These are phyloP conservation scores for Fusarium luffae DNA, from an alignment of 2,329 filamentous ascomycete genomes.

Conservation along the genomic window DNA sequence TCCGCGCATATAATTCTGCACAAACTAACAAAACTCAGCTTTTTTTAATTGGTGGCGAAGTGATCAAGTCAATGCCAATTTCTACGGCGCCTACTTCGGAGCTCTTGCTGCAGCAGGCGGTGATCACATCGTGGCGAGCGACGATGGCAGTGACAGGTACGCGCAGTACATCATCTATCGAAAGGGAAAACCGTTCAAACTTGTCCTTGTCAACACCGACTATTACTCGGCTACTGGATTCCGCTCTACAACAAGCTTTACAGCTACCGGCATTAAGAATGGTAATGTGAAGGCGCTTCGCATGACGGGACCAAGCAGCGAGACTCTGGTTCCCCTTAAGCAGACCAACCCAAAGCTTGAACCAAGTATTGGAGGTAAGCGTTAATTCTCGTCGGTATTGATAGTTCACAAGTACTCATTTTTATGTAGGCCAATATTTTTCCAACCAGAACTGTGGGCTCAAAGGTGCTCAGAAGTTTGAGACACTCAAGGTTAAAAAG, in stretches of 20 bases:
- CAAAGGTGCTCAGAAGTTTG: background rate
- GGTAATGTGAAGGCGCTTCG: background rate
- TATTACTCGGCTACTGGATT: background rate
- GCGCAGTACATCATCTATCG: constrained; percentile 2
- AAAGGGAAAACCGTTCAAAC: background rate
- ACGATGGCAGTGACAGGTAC: background rate
- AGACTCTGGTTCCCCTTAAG: background rate
- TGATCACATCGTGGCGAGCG: background rate
- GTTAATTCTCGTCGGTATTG: fast-evolving
- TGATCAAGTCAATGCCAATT: background rate
- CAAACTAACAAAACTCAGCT: background rate
- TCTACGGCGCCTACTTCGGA: constrained; percentile 3
- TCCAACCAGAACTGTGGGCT: background rate
- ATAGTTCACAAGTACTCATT: background rate
- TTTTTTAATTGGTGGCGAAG: constrained; percentile 4
- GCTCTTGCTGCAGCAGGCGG: background rate
- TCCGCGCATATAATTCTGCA: no score
- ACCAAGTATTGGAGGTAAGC: background rate
- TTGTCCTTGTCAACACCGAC: background rate
- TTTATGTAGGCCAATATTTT: background rate
- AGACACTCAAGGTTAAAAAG: background rate
- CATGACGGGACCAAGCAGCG: background rate
- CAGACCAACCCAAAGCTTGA: background rate
- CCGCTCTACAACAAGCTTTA: background rate
- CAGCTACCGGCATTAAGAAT: background rate